These are phyloP conservation scores for Juncus effusus DNA, from an alignment of 176 grass and related monocot genomes.

Conservation along the genomic window DNA sequence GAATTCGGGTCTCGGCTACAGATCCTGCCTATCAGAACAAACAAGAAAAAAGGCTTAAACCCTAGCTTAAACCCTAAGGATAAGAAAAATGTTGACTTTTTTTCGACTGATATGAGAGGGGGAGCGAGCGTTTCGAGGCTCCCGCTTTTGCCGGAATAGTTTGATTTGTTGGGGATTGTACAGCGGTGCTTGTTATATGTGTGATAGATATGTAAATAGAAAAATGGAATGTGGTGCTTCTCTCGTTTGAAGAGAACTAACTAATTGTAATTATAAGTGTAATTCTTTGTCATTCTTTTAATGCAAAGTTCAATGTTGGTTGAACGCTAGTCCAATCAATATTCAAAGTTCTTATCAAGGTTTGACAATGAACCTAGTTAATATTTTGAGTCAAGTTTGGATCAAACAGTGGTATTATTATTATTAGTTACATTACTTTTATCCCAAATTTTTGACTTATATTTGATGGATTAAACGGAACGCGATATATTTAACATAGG, in stretches of 20 bases:
- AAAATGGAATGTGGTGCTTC: constrained; percentile 21
- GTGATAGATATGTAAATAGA: constrained; percentile 18
- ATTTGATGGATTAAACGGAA: too few species aligned
- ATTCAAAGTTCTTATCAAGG: too few species aligned
- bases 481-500: too few species aligned
- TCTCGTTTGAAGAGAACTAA: constrained; percentile 45
- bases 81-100: constrained; percentile 45
- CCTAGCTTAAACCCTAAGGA: constrained; percentile 24
- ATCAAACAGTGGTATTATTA: too few species aligned
- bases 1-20: constrained; percentile 83
- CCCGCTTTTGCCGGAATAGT: constrained; percentile 61
- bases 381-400: too few species aligned
- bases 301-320: neutral
- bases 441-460: too few species aligned
- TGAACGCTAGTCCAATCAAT: too few species aligned
- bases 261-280: constrained; percentile 47
- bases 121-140: constrained; percentile 71
- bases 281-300: constrained; percentile 56
- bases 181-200: constrained; percentile 4
- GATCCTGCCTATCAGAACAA: constrained; percentile 86
- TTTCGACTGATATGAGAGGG: constrained; percentile 31
- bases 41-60: constrained; percentile 46
- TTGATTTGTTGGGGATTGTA: constrained; percentile 31
- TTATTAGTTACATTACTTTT: too few species aligned
- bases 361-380: too few species aligned